phyloP scores from a whole-genome alignment of 805 yeast species.

The Metschnikowia santaceciliae region DNA sequence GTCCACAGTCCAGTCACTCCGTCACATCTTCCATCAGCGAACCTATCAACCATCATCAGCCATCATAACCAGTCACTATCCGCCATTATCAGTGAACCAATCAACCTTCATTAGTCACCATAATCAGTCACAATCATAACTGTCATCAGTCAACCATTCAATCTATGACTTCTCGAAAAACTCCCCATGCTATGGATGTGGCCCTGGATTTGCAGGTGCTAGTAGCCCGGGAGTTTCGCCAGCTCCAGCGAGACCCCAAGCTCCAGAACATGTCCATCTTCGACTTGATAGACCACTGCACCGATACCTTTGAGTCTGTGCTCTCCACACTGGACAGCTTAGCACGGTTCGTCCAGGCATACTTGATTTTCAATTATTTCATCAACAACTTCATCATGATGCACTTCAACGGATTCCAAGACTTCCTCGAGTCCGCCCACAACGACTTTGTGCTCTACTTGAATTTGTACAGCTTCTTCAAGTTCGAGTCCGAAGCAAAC shows the following conservation, averaged over 20 bases:
- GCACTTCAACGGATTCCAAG: slow-evolving; percentile 40
- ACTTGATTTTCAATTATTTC: slow-evolving; percentile 39
- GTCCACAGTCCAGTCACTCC: no score
- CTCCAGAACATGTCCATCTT: slow-evolving; percentile 32
- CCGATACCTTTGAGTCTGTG: slow-evolving; percentile 33
- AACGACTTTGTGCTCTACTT: slow-evolving; percentile 40
- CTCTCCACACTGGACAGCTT: slow-evolving; percentile 14
- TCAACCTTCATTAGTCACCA: no score
- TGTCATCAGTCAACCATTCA: not conserved
- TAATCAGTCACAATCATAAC: no score
- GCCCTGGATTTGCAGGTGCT: not conserved
- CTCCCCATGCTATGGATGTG: not conserved
- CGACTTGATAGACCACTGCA: slow-evolving; percentile 41
- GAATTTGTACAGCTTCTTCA: slow-evolving; percentile 39
- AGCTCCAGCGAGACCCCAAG: slow-evolving; percentile 31
- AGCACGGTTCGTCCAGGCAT: slow-evolving; percentile 32
- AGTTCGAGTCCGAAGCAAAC: slow-evolving; percentile 16
- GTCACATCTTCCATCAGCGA: no score
- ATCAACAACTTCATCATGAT: slow-evolving; percentile 40
- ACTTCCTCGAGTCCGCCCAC: slow-evolving; percentile 33
- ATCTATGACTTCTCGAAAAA: not conserved
- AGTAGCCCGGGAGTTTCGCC: slow-evolving; percentile 33
- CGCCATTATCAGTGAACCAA: no score
- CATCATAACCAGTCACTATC: no score
- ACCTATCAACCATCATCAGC: no score